These are phyloP conservation scores for Mitragyna speciosa DNA, from an alignment of 257 asterid species.

Conservation along the genomic window DNA sequence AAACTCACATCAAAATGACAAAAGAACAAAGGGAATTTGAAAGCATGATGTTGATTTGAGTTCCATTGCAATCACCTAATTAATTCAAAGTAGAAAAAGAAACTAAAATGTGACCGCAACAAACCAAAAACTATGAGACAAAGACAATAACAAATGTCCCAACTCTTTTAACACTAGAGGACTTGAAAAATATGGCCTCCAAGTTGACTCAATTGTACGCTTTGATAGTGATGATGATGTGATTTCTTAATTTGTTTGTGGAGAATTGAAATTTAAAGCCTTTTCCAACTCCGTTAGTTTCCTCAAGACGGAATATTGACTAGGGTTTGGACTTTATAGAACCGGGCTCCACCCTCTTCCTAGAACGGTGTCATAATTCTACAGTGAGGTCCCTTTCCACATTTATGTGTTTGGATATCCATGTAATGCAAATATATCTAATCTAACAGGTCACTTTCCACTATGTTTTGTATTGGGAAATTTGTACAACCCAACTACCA, in stretches of 20 bases:
- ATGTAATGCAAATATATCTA: constrained; percentile 15
- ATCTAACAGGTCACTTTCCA: constrained; percentile 32
- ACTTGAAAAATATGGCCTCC: not conserved
- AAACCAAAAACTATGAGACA: constrained; percentile 6
- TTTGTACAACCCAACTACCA: not conserved
- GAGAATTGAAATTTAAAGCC: not conserved
- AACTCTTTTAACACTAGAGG: not conserved
- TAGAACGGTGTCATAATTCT: constrained; percentile 18
- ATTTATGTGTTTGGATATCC: constrained; percentile 10
- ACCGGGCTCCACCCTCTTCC: constrained; percentile 22
- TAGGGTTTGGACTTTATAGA: constrained; percentile 3
- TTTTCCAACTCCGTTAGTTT: constrained; percentile 1
- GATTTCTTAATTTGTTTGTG: not conserved
- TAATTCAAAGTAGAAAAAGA: not conserved
- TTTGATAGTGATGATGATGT: not conserved
- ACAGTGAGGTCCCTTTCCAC: constrained; percentile 29
- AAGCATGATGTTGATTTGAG: constrained; percentile 8
- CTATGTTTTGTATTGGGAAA: not conserved
- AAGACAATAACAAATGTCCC: not conserved
- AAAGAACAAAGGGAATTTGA: not conserved
- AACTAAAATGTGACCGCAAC: constrained; percentile 6
- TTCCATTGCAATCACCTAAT: not conserved
- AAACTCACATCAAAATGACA: too few species aligned
- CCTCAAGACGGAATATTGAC: constrained; percentile 34
- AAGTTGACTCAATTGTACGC: constrained; percentile 9